Base-by-base conservation (phyloP, 2,329 filamentous ascomycete genomes). In the Exophiala phaeomuriformis region DNA sequence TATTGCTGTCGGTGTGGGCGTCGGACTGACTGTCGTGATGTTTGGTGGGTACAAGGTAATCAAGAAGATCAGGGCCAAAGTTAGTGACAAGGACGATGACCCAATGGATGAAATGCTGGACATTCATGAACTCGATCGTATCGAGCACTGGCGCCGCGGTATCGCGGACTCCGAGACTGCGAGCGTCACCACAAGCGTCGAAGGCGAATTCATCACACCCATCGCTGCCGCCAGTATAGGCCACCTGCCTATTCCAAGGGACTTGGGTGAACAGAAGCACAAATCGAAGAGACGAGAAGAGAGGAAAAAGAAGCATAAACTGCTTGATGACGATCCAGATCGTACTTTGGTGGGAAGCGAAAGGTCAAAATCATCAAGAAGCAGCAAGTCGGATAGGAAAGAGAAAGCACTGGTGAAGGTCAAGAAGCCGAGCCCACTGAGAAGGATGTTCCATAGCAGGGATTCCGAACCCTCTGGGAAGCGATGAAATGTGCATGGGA, bases 21-120 rank as follows among this genome's bases (percentile, higher is more conserved):
- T 95, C 0, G 93, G 93, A 9, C 84, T 95, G n/a, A 97, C 93
- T 0, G 84, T 97, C 5, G 88, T 98, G 64, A 90, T 93, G 69
- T 88, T 98, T 56, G 93, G 93, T 50, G 91, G 93, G 3, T 97
- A 89, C 80, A 97, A 95, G 73, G 96, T 98, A 68, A 84, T 98
- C 71, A 94, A 96, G 77, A 85, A 83, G 63, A 88, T 97, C 61
- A 75, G 76, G 64, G 61, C 59, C 28, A 51, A 52, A 7, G 40
- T 57, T 7, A 57, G 56, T n/a, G 51, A 62, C 12, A 64, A 67
- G 52, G 66, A 63, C 52, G 68, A 62, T 7, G 55, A 55, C 1
- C 67, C 69, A 49, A 71, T 79, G 60, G 79, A 83, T 48, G 78
- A 84, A 61, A 72, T 84, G 62, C 65, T 80, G 8, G 77, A 81